Evolutionary conservation across 345 rosid species (phyloP), one percentile per base, ranked within the genome.

Genomic region (Melaleuca alternifolia): DNA sequence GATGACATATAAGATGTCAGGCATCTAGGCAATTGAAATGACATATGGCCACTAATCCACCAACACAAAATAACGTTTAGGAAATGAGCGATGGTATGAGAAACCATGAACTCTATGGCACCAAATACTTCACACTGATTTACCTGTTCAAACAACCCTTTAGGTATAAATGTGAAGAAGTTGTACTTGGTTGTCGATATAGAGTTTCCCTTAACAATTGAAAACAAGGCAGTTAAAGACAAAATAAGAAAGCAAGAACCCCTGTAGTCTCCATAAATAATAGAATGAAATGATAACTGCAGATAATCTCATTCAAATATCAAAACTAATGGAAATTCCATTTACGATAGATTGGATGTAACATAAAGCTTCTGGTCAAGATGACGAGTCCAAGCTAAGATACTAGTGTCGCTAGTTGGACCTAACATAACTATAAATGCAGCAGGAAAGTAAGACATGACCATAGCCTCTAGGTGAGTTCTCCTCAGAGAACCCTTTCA

Each of bases 111-210:
- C 46, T 71, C 79, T 33, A 71, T 20, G 48, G 24, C 24, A 65
- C 46, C 20, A 71, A 41, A 33, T 10, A 71, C 16, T 71, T 71
- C 77, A 52, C 79, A 83, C 30, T 46, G 86, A 50, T 62, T 91
- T 93, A 98, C 99, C 99, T 98, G 99, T 92, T 98, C 99, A 91
- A 95, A 98, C 90, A 98, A 86, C 85, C 99, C 99, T 91, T 98
- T 98, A 2, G 99, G 99, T 23, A 98, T 87, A 93, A 98, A 98
- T 6, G 99, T 95, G 54, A 98, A 82, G 92, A 98, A 91, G 91
- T 96, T 98, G 93, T 98, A 96, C 95, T 98, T 98, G 30, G 99
- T 98, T 53, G 99, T 98, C 21, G 99, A 94, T 89, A 96, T 89
- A 14, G 98, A 93, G 92, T 97, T 97, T 54, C 98, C 98, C 98